Base-by-base conservation (phyloP, 306 rosid species). In the Prunus padus region DNA sequence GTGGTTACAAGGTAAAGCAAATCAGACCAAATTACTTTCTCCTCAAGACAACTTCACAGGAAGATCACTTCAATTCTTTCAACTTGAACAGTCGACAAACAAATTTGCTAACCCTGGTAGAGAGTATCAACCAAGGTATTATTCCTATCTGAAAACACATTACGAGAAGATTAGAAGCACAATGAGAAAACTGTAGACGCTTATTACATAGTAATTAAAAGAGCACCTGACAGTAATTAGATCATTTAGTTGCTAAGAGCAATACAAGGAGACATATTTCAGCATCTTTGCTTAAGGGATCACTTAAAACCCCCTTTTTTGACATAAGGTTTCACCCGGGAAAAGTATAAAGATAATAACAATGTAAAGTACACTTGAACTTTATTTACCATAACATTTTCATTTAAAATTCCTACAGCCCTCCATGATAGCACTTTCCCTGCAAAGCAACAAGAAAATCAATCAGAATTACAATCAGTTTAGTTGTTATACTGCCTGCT, bases 361-460 rank as follows among this genome's bases (percentile, higher is more conserved):
- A 33, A 52, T 57, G 10, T 69, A 68, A 52, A 68, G 1, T 42
- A 49, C 20, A 50, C 18, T 75, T 50, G 23, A 47, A 80, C 13
- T 40, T 70, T 62, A 26, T 54, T 84, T 90, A 94, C 97, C 96
- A 81, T 87, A 56, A 92, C 82, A 84, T 84, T 81, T 81, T 79
- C 79, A 71, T 84, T 84, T 57, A 82, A 81, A 51, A 82, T 80
- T 51, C 97, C 95, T 72, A 86, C 93, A 62, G 89, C 76, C 75
- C 81, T 86, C 97, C 96, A 95, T 77, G 97, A 90, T 73, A 95
- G 70, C 46, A 95, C 47, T 61, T 74, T 88, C 65, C 95, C 98
- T 94, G 82, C 74, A 84, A 46, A 67, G 40, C 16, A 67, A 46
- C 4, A 82, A 62, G 45, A 65, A 33, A 23, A 19, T 55, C 20